These are phyloP conservation scores for Pseudopyrenochaeta lycopersici DNA, from an alignment of 2,329 filamentous ascomycete genomes.

Conservation along the genomic window DNA sequence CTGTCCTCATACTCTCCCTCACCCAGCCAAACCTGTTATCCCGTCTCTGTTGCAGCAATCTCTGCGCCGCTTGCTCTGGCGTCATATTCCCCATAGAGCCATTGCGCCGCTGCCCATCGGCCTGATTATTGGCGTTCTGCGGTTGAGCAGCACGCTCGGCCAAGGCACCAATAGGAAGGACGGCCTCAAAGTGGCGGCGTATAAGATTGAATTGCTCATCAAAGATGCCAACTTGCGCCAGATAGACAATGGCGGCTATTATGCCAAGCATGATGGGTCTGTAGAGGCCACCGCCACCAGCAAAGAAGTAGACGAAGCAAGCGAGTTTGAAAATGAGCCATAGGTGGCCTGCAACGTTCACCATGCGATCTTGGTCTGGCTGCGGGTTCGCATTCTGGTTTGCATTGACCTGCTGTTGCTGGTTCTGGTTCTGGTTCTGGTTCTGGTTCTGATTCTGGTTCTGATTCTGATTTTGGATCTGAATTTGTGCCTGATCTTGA, in stretches of 20 bases:
- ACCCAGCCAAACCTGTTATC: conserved; percentile 40
- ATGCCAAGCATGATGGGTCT: conserved; percentile 51
- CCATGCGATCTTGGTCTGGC: conserved; percentile 35
- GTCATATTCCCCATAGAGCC: conserved; percentile 33
- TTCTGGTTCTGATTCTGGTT: conserved; percentile 13
- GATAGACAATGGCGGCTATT: conserved; percentile 52
- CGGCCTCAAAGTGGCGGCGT: conserved; percentile 55
- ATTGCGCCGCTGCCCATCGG: conserved; percentile 1
- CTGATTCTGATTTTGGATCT: conserved; percentile 19
- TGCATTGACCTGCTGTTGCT: conserved; percentile 18
- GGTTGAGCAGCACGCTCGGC: conserved; percentile 26
- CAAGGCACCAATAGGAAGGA: conserved; percentile 42
- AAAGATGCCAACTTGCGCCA: conserved; percentile 53
- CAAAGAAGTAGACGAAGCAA: conserved; percentile 67
- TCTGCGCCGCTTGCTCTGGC: conserved; percentile 53
- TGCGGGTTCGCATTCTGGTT: conserved; percentile 19
- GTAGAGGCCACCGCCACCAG: conserved; percentile 54
- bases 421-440: conserved; percentile 18
- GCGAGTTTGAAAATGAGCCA: conserved; percentile 69
- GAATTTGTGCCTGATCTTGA: conserved; percentile 12
- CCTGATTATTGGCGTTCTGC: not conserved
- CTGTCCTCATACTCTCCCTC: conserved; percentile 51
- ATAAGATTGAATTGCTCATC: conserved; percentile 50
- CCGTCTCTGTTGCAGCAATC: conserved; percentile 50
- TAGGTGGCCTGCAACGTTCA: conserved; percentile 48